Conservation (phyloP, 148 eudicot genomes). For the Talinum fruticosum region DNA sequence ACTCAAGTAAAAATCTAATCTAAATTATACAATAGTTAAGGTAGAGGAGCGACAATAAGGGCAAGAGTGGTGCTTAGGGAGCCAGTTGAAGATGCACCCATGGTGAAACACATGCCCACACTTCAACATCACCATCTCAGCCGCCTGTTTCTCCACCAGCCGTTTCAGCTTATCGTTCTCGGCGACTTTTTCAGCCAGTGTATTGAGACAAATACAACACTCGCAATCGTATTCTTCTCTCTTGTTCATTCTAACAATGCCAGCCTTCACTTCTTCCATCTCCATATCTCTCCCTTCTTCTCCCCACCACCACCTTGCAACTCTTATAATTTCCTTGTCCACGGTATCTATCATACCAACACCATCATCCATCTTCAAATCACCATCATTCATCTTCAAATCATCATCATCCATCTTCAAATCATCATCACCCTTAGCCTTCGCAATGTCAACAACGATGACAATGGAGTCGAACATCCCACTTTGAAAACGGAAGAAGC, state of each 20-base stretch:
- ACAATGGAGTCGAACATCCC: background rate
- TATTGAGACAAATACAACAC: background rate
- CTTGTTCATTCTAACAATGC: no score
- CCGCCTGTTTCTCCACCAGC: background rate
- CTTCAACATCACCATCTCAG: background rate
- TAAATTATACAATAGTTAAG: background rate
- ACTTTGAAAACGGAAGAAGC: background rate
- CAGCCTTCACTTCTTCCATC: background rate
- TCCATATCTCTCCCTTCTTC: background rate
- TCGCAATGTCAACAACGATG: background rate
- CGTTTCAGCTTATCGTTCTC: background rate
- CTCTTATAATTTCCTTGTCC: background rate
- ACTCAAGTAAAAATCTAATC: background rate
- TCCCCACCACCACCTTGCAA: background rate
- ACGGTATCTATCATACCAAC: background rate
- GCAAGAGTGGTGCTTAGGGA: background rate
- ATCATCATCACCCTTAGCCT: no score
- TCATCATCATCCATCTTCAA: background rate
- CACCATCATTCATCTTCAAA: background rate
- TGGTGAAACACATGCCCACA: slow-evolving; percentile 9
- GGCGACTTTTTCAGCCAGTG: background rate
- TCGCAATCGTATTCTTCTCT: background rate
- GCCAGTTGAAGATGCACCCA: background rate
- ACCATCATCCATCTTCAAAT: background rate
- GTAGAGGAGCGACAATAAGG: background rate